phyloP scores from a whole-genome alignment of 176 grass and related monocot genomes.

The Alopecurus myosuroides region DNA sequence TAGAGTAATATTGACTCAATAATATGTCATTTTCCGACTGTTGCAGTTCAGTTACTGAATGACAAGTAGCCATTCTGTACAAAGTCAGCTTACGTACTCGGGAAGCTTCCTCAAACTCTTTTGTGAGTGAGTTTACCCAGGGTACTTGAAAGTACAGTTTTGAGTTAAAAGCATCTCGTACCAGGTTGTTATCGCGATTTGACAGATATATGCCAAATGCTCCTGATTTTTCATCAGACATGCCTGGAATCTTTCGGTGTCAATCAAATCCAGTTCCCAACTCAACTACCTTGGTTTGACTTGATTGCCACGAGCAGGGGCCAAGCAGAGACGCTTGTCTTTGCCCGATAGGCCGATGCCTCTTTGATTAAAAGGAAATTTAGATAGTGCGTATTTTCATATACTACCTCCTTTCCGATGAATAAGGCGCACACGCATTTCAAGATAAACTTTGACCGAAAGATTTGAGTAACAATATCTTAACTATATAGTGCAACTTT shows the following conservation, averaged over 20 bases:
- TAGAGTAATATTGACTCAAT: not conserved
- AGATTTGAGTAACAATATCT: too few species aligned
- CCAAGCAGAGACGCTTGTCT: not conserved
- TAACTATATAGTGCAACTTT: too few species aligned
- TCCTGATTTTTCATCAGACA: not conserved
- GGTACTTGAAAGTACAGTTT: not conserved
- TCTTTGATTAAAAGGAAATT: not conserved
- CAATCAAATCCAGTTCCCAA: not conserved
- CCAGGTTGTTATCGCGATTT: not conserved
- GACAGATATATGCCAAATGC: not conserved
- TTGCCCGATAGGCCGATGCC: not conserved
- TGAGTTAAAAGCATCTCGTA: not conserved
- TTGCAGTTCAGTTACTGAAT: not conserved
- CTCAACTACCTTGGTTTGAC: not conserved
- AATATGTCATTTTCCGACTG: not conserved
- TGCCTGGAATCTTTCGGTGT: not conserved
- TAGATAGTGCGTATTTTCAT: too few species aligned
- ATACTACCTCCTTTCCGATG: too few species aligned
- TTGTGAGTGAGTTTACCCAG: not conserved
- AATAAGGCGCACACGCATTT: too few species aligned
- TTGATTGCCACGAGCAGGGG: not conserved
- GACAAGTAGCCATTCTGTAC: not conserved
- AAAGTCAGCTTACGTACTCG: not conserved
- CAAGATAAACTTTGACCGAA: too few species aligned
- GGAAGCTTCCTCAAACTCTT: not conserved